Percentiles rank a stretch among this genome's conserved stretches.
Evolutionary conservation across 106 monocot species (phyloP).

Genomic region (Xerophyta viscosa): DNA sequence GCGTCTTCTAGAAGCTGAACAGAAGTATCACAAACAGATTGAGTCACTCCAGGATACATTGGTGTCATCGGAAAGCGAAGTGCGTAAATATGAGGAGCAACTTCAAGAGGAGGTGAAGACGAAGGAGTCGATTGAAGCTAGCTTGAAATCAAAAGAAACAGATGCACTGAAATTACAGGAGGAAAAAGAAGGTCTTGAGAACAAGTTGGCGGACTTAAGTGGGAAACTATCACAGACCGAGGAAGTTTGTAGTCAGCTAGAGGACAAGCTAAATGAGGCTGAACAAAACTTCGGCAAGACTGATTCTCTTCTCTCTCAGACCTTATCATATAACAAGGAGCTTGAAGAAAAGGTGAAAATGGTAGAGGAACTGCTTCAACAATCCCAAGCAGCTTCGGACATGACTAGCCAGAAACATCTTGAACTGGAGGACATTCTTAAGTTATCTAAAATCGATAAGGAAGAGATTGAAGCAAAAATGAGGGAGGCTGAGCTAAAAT

Average conservation of each 20-base stretch:
- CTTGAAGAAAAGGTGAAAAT: conserved; percentile 52
- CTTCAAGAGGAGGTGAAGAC: conserved; percentile 37
- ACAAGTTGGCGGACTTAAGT: conserved; percentile 28
- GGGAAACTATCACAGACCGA: conserved; percentile 23
- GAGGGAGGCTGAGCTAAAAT: conserved; percentile 40
- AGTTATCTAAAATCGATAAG: conserved; percentile 29
- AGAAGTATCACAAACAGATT: conserved; percentile 29
- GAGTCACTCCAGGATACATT: conserved; percentile 45
- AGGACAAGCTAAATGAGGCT: conserved; percentile 39
- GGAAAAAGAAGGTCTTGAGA: conserved; percentile 54
- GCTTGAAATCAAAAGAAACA: conserved; percentile 26
- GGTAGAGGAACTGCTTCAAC: conserved; percentile 45
- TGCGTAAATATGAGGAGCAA: conserved; percentile 36
- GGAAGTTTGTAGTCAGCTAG: conserved; percentile 27
- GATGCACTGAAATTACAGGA: conserved; percentile 41
- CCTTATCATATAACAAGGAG: conserved; percentile 37
- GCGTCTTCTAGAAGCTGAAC: conserved; percentile 35
- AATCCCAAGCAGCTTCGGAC: conserved; percentile 20
- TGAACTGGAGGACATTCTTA: conserved; percentile 49
- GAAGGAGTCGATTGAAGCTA: conserved; percentile 33
- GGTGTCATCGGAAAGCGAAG: conserved; percentile 17
- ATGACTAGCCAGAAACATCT: conserved; percentile 32
- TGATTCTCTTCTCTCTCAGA: conserved; percentile 35
- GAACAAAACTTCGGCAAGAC: conserved; percentile 37
- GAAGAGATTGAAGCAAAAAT: conserved; percentile 34